These are phyloP conservation scores for Anthostomella pinea DNA, from an alignment of 2,329 filamentous ascomycete species.

Conservation along the genomic window DNA sequence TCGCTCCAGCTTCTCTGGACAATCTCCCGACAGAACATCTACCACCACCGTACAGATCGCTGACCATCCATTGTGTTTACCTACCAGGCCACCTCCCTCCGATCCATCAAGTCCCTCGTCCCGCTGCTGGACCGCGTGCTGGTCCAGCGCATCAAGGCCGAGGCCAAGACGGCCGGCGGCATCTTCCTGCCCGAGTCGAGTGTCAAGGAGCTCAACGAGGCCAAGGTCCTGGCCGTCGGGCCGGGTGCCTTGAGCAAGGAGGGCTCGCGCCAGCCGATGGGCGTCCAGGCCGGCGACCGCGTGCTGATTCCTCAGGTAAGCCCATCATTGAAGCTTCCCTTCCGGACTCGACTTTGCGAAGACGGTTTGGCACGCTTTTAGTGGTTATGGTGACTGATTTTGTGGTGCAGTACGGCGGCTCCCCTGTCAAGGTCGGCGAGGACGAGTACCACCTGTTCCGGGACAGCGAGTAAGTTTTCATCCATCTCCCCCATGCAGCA, in stretches of 20 bases:
- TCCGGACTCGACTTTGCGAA: neutral
- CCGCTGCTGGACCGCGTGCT: conserved; percentile 98
- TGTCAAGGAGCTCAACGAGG: conserved; percentile 98
- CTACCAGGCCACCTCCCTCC: conserved; percentile 69
- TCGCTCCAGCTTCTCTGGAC: neutral
- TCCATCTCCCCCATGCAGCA: neutral
- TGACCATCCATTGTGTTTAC: conserved; percentile 1
- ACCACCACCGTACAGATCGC: neutral
- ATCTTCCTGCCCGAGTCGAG: conserved; percentile 97
- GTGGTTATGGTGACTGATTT: conserved; percentile 10
- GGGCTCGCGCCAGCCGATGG: conserved; percentile 82
- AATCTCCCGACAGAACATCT: too few species aligned
- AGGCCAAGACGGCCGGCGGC: conserved; percentile 91
- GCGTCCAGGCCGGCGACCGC: conserved; percentile 80
- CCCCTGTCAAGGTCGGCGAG: conserved; percentile 93
- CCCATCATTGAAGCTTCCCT: neutral
- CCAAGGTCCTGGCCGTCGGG: conserved; percentile 91
- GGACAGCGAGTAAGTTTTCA: conserved; percentile 84
- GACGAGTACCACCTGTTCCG: conserved; percentile 96
- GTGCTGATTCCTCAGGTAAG: conserved; percentile 91
- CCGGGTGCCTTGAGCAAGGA: conserved; percentile 85
- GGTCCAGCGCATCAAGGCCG: conserved; percentile 95
- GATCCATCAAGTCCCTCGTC: conserved; percentile 90
- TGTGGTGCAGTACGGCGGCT: conserved; percentile 74
- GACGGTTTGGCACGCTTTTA: neutral